A percentile compares a stretch with the other conserved stretches of the same genome.
Evolutionary conservation across 129 eudicot species (phyloP).

Genomic region (Lactuca sativa): DNA sequence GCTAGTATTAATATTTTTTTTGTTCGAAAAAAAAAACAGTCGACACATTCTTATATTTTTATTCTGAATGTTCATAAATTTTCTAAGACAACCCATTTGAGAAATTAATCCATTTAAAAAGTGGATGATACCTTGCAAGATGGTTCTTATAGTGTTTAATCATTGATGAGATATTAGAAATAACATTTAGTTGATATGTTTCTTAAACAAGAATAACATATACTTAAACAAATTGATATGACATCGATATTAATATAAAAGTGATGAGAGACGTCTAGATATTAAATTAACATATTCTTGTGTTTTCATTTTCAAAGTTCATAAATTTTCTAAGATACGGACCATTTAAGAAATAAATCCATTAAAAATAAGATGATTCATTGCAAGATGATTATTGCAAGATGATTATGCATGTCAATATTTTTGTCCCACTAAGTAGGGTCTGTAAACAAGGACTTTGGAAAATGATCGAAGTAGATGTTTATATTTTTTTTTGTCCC

Average conservation of each 20-base stretch:
- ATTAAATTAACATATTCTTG: background rate
- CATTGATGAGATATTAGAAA: background rate
- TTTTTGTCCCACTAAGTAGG: background rate
- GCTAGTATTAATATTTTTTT: too few relatives aligned
- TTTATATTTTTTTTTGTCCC: background rate
- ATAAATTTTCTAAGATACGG: background rate
- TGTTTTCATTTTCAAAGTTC: background rate
- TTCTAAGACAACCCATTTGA: background rate
- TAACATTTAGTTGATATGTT: background rate
- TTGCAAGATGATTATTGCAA: background rate
- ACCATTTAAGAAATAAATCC: background rate
- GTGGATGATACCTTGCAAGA: background rate
- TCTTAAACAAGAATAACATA: background rate
- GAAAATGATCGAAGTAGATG: background rate
- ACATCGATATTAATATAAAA: too few relatives aligned
- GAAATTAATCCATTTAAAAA: background rate
- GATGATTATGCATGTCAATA: background rate
- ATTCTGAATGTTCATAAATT: background rate
- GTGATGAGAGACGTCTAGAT: background rate
- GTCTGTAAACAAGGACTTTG: background rate
- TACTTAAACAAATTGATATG: background rate
- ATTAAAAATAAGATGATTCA: background rate
- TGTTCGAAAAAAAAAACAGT: too few relatives aligned
- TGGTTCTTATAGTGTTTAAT: background rate
- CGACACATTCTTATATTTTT: background rate